These are phyloP conservation scores for Durotheca rogersii DNA, from an alignment of 495 filamentous ascomycete species.

Conservation along the genomic window DNA sequence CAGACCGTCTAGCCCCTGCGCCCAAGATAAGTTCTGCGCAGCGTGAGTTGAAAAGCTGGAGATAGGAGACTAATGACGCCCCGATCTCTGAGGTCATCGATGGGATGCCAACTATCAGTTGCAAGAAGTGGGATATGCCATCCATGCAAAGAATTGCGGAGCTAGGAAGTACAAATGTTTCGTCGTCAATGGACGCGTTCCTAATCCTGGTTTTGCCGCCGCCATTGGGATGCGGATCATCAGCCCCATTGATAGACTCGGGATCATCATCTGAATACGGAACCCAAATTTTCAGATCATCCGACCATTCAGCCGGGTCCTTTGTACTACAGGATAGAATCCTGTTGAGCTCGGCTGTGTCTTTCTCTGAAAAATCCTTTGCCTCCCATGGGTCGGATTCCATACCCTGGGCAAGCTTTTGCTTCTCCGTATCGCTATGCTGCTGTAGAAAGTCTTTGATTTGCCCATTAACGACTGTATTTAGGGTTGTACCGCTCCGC, in stretches of 20 bases:
- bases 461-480: constrained; percentile 73
- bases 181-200: constrained; percentile 68
- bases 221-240: too few relatives aligned
- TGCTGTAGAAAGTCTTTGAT: constrained; percentile 71
- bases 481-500: constrained; percentile 66
- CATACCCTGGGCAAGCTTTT: constrained; percentile 65
- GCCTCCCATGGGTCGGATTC: constrained; percentile 77
- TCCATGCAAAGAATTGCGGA: constrained; percentile 65
- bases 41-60: constrained; percentile 77
- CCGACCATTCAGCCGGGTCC: constrained; percentile 65
- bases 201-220: constrained; percentile 55
- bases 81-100: constrained; percentile 72
- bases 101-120: constrained; percentile 68
- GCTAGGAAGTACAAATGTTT: constrained; percentile 71
- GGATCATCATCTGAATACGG: constrained; percentile 35
- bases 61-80: constrained; percentile 48
- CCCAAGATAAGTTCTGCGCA: constrained; percentile 79
- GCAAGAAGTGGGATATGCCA: constrained; percentile 68
- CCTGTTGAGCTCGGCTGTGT: too few relatives aligned
- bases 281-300: constrained; percentile 59
- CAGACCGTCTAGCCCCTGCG: constrained; percentile 73
- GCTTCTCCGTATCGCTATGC: constrained; percentile 63
- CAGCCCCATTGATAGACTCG: not conserved
- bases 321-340: constrained; percentile 68
- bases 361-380: constrained; percentile 66